These are phyloP conservation scores for Suhomyces canberraensis DNA, from an alignment of 805 yeast genomes.

Conservation along the genomic window DNA sequence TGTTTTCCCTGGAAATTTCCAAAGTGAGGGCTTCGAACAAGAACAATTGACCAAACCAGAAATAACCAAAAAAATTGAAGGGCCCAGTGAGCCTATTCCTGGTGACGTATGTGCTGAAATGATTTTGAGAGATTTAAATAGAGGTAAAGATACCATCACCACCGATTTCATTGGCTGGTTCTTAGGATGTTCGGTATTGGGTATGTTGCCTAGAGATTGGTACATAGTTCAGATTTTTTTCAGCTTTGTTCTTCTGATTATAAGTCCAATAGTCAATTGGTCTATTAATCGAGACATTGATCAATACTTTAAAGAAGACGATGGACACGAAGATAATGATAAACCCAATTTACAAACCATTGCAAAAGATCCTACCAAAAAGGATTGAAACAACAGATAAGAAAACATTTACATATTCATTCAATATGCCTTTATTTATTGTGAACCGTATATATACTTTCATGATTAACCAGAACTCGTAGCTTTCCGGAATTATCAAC, in stretches of 20 bases:
- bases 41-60: slow-evolving; percentile 85
- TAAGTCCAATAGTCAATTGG: slow-evolving; percentile 55
- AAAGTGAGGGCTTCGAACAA: slow-evolving; percentile 77
- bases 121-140: slow-evolving; percentile 51
- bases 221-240: slow-evolving; percentile 45
- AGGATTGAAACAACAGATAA: too few species aligned
- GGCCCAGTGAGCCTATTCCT: slow-evolving; percentile 68
- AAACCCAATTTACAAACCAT: too few species aligned
- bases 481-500: too few species aligned
- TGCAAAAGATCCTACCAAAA: too few species aligned
- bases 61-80: slow-evolving; percentile 81
- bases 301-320: slow-evolving; percentile 41
- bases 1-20: slow-evolving; percentile 85
- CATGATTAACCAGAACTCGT: too few species aligned
- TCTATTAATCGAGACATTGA: slow-evolving; percentile 51
- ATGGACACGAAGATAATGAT: too few species aligned
- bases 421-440: too few species aligned
- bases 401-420: too few species aligned
- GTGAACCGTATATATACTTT: too few species aligned
- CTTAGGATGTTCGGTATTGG: slow-evolving; percentile 61
- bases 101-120: slow-evolving; percentile 64
- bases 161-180: slow-evolving; percentile 89
- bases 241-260: slow-evolving; percentile 32
- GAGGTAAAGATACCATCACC: slow-evolving; percentile 69
- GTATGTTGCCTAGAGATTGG: slow-evolving; percentile 64